These are phyloP conservation scores for Lasiodiplodia gonubiensis DNA, from an alignment of 2,329 filamentous ascomycete species.

Conservation along the genomic window DNA sequence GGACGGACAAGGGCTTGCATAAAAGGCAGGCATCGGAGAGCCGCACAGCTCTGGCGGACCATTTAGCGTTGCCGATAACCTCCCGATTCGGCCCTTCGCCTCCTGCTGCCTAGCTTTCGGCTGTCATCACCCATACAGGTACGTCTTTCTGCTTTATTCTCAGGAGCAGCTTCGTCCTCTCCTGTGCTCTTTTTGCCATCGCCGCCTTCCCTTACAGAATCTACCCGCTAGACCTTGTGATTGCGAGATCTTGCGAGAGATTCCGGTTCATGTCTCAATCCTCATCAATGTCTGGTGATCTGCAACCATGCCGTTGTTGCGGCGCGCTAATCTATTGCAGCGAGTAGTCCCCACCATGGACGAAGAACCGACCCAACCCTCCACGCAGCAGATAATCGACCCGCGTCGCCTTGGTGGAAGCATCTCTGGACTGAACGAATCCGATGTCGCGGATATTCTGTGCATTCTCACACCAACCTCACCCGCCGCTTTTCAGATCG, in stretches of 20 bases:
- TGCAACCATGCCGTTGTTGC: background rate
- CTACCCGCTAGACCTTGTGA: background rate
- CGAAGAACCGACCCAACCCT: constrained; percentile 60
- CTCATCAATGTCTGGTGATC: background rate
- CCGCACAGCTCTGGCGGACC: constrained; percentile 17
- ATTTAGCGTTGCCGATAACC: constrained; percentile 10
- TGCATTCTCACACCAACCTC: constrained; percentile 86
- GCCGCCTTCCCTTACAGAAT: background rate
- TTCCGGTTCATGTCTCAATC: background rate
- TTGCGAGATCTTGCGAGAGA: background rate
- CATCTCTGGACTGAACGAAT: constrained; percentile 80
- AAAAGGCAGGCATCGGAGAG: constrained; percentile 15
- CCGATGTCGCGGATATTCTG: constrained; percentile 86
- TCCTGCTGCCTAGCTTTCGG: constrained; percentile 18
- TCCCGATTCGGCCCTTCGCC: constrained; percentile 13
- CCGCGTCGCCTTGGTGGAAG: constrained; percentile 79
- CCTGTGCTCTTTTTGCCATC: background rate
- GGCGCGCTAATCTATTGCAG: background rate
- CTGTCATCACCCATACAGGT: background rate
- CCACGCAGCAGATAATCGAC: constrained; percentile 81
- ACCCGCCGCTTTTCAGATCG: constrained; percentile 71
- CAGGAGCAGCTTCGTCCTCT: background rate
- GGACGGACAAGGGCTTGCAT: background rate
- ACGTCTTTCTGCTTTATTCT: background rate
- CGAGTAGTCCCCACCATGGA: constrained; percentile 18